Evolutionary conservation across 2,329 filamentous ascomycete genomes (phyloP).

Genomic region (Xylaria sp.): DNA sequence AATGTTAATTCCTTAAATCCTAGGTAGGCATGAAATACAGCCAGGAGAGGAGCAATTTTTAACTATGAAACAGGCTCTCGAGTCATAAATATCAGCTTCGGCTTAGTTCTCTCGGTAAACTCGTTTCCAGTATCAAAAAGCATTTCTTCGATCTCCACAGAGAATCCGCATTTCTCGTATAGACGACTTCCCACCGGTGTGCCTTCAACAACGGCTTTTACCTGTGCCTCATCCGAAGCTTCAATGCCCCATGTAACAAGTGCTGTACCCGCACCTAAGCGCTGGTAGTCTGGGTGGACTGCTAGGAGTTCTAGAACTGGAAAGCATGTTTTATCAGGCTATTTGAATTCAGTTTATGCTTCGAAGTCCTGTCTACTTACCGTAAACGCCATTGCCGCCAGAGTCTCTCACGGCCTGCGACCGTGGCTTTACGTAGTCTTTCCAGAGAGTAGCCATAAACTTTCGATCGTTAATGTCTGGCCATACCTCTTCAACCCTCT

Average conservation of each 20-base stretch:
- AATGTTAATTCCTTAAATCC: too few species aligned
- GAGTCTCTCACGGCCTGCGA: conserved; percentile 35
- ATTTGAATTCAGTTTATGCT: not conserved
- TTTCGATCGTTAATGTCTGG: conserved; percentile 41
- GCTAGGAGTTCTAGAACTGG: conserved; percentile 45
- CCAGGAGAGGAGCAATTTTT: too few species aligned
- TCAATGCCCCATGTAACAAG: conserved; percentile 44
- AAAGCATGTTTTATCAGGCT: not conserved
- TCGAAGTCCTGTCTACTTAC: conserved; percentile 26
- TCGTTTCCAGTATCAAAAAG: conserved; percentile 39
- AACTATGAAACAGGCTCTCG: conserved; percentile 30
- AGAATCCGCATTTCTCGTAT: conserved; percentile 43
- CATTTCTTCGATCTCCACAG: conserved; percentile 43
- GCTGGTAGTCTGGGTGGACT: conserved; percentile 41
- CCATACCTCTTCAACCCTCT: conserved; percentile 41
- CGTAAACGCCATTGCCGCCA: conserved; percentile 38
- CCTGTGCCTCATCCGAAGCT: conserved; percentile 36
- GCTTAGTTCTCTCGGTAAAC: conserved; percentile 36
- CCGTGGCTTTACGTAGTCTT: conserved; percentile 41
- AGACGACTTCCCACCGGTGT: conserved; percentile 39
- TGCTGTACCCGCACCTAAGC: conserved; percentile 40
- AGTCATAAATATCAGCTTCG: conserved; percentile 40
- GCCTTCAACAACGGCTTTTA: conserved; percentile 42
- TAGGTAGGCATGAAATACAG: too few species aligned
- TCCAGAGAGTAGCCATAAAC: conserved; percentile 43